These are phyloP conservation scores for Rhizopogon rudus DNA, from an alignment of 768 basidiomycete genomes.

Conservation along the genomic window DNA sequence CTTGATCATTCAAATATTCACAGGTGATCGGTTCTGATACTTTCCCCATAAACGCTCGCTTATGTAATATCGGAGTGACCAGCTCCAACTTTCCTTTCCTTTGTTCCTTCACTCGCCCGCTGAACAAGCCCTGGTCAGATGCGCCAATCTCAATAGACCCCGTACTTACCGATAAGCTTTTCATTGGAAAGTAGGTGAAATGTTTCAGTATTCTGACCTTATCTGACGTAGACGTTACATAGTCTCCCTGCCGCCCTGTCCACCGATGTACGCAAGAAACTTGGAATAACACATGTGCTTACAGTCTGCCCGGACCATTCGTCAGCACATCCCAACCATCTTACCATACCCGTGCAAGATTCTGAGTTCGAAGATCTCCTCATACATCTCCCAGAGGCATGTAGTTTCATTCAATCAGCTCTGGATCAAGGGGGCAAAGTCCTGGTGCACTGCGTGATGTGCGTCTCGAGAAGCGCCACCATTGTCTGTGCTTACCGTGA, in stretches of 20 bases:
- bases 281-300: slow-evolving; percentile 50
- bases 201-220: neutral
- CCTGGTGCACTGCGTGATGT: slow-evolving; percentile 72
- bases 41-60: slow-evolving; percentile 3
- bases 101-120: neutral
- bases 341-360: slow-evolving; percentile 35
- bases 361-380: slow-evolving; percentile 53
- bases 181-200: slow-evolving; percentile 30
- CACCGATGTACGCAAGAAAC: slow-evolving; percentile 19
- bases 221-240: neutral
- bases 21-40: neutral
- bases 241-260: slow-evolving; percentile 31
- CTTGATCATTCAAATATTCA: too few relatives aligned
- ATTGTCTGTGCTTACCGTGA: slow-evolving; percentile 52
- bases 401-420: slow-evolving; percentile 59
- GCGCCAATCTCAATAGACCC: slow-evolving; percentile 21
- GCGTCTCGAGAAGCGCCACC: slow-evolving; percentile 64
- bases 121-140: slow-evolving; percentile 24
- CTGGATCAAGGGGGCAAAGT: slow-evolving; percentile 48
- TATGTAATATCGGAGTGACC: neutral
- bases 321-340: slow-evolving; percentile 35
- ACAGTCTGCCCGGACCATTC: slow-evolving; percentile 55
- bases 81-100: slow-evolving; percentile 7
- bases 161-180: slow-evolving; percentile 27
- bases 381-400: slow-evolving; percentile 55